Base-by-base conservation (phyloP, 345 rosid species). In the Camelina neglecta region DNA sequence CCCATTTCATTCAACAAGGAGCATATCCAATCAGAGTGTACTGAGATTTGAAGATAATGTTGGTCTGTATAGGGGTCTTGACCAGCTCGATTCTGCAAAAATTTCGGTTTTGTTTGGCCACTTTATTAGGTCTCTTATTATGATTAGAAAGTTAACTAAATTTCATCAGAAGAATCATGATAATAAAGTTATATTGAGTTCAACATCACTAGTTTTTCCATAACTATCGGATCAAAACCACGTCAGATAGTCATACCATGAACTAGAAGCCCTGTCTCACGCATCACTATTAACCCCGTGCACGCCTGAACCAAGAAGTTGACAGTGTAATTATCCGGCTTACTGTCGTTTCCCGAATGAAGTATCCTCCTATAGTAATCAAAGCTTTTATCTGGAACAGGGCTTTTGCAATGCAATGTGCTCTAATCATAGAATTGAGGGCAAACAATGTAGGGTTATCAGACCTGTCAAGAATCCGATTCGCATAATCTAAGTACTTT, bases 371-470 rank as follows among this genome's bases (percentile, higher is more conserved):
- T 65, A 54, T 81, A 89, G 4, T 72, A 83, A 39, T 71, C 74
- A 44, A 89, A 87, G 82, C 88, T 71, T 33, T 65, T 71, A 2
- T 75, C 81, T 8, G 85, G 86, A 36, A 79, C 72, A 35, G 73
- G 72, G 82, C 83, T 39, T 49, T 80, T 86, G 75, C 85, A 87
- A 18, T 18, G 18, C 18, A 18, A 76, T 86, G 84, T 24, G 83
- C 90, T 74, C 92, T 74, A 79, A 86, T 87, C 84, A 89, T 77
- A 55, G 92, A 80, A 60, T 89, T 89, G 35, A 85, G 82, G 59
- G 84, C 68, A 68, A 84, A 87, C 60, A 87, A 67, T 35, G 86
- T 85, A 18, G 89, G 89, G 31, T 41, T 57, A 33, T 67, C 20
- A 39, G 87, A 89, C 26, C 72, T 83, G 31, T 84, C 80, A 18